A percentile compares a stretch with the other conserved stretches of the same genome.
phyloP scores from a whole-genome alignment of 179 eudicot species.

The Camellia oleifera region DNA sequence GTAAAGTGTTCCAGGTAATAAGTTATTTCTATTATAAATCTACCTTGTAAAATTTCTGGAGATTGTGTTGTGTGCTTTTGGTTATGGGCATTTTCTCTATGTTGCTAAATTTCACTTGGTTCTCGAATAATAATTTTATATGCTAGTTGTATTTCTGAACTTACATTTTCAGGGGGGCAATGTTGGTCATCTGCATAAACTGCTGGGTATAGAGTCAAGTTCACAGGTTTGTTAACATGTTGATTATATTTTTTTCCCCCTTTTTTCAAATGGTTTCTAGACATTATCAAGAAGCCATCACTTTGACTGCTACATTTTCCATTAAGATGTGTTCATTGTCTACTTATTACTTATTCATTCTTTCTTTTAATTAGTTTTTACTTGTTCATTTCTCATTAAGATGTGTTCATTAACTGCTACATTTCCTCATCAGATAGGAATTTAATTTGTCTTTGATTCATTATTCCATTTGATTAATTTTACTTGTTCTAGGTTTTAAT shows the following conservation, averaged over 20 bases:
- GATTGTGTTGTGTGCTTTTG: not conserved
- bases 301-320: not conserved
- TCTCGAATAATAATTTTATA: not conserved
- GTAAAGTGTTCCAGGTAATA: constrained; percentile 85
- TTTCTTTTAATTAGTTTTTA: too few species aligned
- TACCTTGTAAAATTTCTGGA: not conserved
- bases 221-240: constrained; percentile 66
- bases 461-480: not conserved
- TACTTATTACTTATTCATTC: too few species aligned
- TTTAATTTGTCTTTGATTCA: not conserved
- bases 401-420: not conserved
- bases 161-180: constrained; percentile 76
- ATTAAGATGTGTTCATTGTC: too few species aligned
- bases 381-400: too few species aligned
- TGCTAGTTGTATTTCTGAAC: constrained; percentile 6
- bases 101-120: not conserved
- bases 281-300: not conserved
- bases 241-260: not conserved
- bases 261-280: constrained; percentile 13
- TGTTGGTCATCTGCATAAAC: constrained; percentile 93
- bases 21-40: constrained; percentile 4
- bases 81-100: not conserved
- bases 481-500: not conserved
- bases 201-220: constrained; percentile 80
- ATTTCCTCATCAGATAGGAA: not conserved